phyloP scores from a whole-genome alignment of 2,329 filamentous ascomycete species.

The Exophiala aquamarina region DNA sequence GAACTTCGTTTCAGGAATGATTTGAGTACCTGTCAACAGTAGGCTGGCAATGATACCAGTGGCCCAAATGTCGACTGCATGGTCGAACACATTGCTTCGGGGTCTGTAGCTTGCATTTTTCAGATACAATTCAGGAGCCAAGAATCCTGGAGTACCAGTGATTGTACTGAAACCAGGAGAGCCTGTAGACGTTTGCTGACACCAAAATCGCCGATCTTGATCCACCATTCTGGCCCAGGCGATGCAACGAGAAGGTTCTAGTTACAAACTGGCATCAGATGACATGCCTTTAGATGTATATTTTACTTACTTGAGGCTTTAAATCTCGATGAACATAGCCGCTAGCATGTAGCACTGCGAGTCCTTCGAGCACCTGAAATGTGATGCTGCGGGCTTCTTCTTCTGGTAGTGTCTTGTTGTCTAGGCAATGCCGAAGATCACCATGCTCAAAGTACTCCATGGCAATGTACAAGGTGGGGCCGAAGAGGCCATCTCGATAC shows the following conservation, averaged over 20 bases:
- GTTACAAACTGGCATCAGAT: no score
- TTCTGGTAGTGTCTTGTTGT: constrained; percentile 24
- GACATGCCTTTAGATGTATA: no score
- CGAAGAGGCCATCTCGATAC: constrained; percentile 35
- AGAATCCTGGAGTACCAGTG: no score
- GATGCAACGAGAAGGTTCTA: constrained; percentile 37
- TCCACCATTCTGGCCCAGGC: constrained; percentile 34
- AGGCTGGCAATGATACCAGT: no score
- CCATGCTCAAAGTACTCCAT: constrained; percentile 42
- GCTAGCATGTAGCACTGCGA: constrained; percentile 37
- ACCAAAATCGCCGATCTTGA: constrained; percentile 44
- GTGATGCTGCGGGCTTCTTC: constrained; percentile 7
- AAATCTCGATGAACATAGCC: constrained; percentile 39
- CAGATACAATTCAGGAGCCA: no score
- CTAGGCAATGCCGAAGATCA: constrained; percentile 35
- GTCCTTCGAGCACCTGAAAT: constrained; percentile 35
- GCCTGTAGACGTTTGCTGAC: no score
- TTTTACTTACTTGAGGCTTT: constrained; percentile 38
- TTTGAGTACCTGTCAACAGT: no score
- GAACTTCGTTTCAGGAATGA: no score
- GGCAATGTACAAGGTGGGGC: constrained; percentile 34
- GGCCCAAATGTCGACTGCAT: no score
- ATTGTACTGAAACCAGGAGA: no score
- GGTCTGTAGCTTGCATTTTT: no score
- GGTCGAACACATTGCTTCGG: no score